Conservation (phyloP, 108 stramenopile genomes). For the Skeletonema potamos region DNA sequence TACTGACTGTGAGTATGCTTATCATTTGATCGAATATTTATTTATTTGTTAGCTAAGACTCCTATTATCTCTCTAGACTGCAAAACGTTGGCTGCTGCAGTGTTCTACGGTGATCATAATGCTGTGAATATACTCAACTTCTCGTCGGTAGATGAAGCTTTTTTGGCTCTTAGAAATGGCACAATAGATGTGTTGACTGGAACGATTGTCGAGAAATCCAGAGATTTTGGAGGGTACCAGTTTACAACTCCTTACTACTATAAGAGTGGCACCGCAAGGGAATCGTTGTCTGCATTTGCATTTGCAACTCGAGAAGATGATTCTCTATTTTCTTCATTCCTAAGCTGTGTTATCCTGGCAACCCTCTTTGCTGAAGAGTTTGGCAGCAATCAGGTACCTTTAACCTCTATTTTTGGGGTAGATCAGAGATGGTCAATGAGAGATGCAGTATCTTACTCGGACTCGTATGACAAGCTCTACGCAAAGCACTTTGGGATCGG, state of each 20-base stretch:
- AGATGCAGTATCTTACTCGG: slow-evolving; percentile 18
- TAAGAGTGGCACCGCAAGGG: slow-evolving; percentile 33
- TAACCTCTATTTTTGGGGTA: slow-evolving; percentile 40
- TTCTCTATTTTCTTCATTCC: slow-evolving; percentile 47
- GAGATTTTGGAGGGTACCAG: slow-evolving; percentile 45
- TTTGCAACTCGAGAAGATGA: slow-evolving; percentile 55
- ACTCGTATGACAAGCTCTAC: slow-evolving; percentile 19
- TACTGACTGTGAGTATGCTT: slow-evolving; percentile 24
- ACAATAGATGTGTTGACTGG: slow-evolving; percentile 57
- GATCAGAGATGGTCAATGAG: slow-evolving; percentile 14
- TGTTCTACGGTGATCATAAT: slow-evolving; percentile 39
- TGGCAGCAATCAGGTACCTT: slow-evolving; percentile 43
- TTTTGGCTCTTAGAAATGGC: slow-evolving; percentile 36
- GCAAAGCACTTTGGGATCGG: slow-evolving; percentile 8
- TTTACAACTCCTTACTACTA: slow-evolving; percentile 55
- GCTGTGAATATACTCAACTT: slow-evolving; percentile 34
- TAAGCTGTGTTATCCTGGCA: slow-evolving; percentile 45
- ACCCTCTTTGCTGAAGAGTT: slow-evolving; percentile 53
- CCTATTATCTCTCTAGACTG: slow-evolving; percentile 19
- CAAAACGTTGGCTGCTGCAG: slow-evolving; percentile 46
- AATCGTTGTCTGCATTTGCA: slow-evolving; percentile 32
- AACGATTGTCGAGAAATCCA: slow-evolving; percentile 17
- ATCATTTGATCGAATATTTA: background rate
- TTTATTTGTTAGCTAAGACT: background rate
- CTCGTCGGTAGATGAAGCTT: slow-evolving; percentile 21